phyloP scores from a whole-genome alignment of 2,329 filamentous ascomycete species.

The Pochonia chlamydosporia region DNA sequence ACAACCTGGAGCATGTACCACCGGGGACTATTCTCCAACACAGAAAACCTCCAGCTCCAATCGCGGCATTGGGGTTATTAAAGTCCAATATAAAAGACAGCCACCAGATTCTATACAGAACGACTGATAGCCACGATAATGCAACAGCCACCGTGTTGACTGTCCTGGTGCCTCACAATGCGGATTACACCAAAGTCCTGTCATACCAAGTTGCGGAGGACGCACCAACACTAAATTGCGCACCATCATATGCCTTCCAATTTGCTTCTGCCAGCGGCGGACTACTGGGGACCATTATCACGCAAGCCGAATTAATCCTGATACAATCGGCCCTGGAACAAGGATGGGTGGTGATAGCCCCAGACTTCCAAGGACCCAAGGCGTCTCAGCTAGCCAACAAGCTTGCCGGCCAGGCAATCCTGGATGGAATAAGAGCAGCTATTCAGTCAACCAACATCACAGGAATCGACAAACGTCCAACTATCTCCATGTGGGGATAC shows the following conservation, averaged over 20 bases:
- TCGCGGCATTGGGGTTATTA: slow-evolving; percentile 4
- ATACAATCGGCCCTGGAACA: slow-evolving; percentile 24
- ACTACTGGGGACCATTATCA: slow-evolving; percentile 26
- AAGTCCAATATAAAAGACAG: slow-evolving; percentile 10
- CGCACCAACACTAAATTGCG: slow-evolving; percentile 29
- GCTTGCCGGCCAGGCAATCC: slow-evolving; percentile 33
- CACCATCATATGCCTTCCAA: slow-evolving; percentile 20
- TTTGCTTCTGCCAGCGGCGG: slow-evolving; percentile 4
- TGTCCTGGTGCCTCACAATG: slow-evolving; percentile 28
- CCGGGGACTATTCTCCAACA: slow-evolving; percentile 2
- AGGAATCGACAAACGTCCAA: slow-evolving; percentile 24
- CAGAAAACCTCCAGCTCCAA: neutral
- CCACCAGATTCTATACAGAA: slow-evolving; percentile 33
- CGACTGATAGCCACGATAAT: slow-evolving; percentile 27
- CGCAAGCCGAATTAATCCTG: slow-evolving; percentile 16
- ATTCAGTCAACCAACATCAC: slow-evolving; percentile 21
- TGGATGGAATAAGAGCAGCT: slow-evolving; percentile 39
- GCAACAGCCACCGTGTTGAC: slow-evolving; percentile 33
- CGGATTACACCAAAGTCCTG: slow-evolving; percentile 23
- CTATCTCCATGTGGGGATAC: slow-evolving; percentile 38
- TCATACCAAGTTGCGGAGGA: slow-evolving; percentile 38
- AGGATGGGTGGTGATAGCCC: slow-evolving; percentile 42
- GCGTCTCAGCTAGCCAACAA: slow-evolving; percentile 36
- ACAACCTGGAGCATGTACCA: neutral
- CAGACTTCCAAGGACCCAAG: slow-evolving; percentile 39